Percentiles rank a stretch among this genome's conserved stretches.
Evolutionary conservation across 305 asterid species (phyloP).

Genomic region (Fraxinus baroniana): DNA sequence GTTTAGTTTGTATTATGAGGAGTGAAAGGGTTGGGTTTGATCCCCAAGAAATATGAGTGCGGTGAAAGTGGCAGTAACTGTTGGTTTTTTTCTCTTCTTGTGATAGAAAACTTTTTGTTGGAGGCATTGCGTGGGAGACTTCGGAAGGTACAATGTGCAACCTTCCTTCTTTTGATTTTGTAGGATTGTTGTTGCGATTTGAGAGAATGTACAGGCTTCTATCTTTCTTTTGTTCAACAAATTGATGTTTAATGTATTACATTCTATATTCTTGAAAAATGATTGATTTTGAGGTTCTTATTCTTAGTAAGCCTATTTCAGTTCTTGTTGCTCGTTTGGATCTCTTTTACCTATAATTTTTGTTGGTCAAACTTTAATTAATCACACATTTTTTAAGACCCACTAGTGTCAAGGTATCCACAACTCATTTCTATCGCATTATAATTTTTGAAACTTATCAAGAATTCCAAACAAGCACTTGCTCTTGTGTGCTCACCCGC

Average conservation of each 20-base stretch:
- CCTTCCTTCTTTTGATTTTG: background rate
- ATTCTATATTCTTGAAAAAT: background rate
- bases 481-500: background rate
- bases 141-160: slow-evolving; percentile 55
- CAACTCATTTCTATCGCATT: no score
- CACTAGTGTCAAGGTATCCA: background rate
- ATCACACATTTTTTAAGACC: no score
- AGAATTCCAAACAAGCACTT: no score
- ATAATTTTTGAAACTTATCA: background rate
- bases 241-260: background rate
- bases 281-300: background rate
- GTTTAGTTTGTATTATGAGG: slow-evolving; percentile 48
- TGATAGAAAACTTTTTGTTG: slow-evolving; percentile 98
- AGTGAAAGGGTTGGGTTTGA: slow-evolving; percentile 46
- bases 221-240: background rate
- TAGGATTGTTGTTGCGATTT: background rate
- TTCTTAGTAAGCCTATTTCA: background rate
- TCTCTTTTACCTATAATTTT: background rate
- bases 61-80: slow-evolving; percentile 61
- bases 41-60: slow-evolving; percentile 40
- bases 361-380: background rate
- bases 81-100: slow-evolving; percentile 62
- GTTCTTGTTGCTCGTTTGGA: background rate
- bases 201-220: background rate
- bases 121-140: slow-evolving; percentile 99